These are phyloP conservation scores for Fomes fomentarius DNA, from an alignment of 1,284 basidiomycete species.

Conservation along the genomic window DNA sequence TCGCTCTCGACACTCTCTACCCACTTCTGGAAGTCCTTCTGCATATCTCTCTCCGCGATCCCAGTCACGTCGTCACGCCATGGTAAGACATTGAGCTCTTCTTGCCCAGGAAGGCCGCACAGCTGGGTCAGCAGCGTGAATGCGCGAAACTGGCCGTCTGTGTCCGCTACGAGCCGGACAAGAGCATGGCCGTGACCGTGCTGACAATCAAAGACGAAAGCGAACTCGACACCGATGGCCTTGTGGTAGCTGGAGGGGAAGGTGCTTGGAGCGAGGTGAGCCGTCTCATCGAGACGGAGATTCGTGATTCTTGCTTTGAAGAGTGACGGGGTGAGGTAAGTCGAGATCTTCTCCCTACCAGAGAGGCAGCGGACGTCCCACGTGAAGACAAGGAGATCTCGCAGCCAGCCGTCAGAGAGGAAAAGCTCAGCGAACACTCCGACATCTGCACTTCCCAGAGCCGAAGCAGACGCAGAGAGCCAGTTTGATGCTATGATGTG, in stretches of 20 bases:
- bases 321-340: slow-evolving; percentile 44
- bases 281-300: slow-evolving; percentile 34
- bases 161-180: slow-evolving; percentile 35
- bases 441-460: slow-evolving; percentile 37
- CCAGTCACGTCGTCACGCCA: slow-evolving; percentile 18
- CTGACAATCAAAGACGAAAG: slow-evolving; percentile 46
- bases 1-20: slow-evolving; percentile 25
- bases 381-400: slow-evolving; percentile 61
- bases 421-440: slow-evolving; percentile 45
- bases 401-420: slow-evolving; percentile 51
- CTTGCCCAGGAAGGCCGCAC: slow-evolving; percentile 35
- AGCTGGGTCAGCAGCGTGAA: slow-evolving; percentile 32
- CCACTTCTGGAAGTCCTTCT: slow-evolving; percentile 22
- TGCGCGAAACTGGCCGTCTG: slow-evolving; percentile 23
- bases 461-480: slow-evolving; percentile 44
- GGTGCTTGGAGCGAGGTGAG: slow-evolving; percentile 31
- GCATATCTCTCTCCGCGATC: slow-evolving; percentile 17
- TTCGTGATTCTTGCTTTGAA: slow-evolving; percentile 27
- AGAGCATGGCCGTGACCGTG: slow-evolving; percentile 41
- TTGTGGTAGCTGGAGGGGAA: slow-evolving; percentile 21
- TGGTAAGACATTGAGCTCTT: slow-evolving; percentile 26
- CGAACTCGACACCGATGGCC: slow-evolving; percentile 25
- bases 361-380: slow-evolving; percentile 68
- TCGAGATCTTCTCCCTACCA: slow-evolving; percentile 45
- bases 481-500: slow-evolving; percentile 43